Evolutionary conservation across 164 flowering plant genomes (phyloP), one percentile per base, ranked within the genome.

Genomic region (Protea cynaroides): DNA sequence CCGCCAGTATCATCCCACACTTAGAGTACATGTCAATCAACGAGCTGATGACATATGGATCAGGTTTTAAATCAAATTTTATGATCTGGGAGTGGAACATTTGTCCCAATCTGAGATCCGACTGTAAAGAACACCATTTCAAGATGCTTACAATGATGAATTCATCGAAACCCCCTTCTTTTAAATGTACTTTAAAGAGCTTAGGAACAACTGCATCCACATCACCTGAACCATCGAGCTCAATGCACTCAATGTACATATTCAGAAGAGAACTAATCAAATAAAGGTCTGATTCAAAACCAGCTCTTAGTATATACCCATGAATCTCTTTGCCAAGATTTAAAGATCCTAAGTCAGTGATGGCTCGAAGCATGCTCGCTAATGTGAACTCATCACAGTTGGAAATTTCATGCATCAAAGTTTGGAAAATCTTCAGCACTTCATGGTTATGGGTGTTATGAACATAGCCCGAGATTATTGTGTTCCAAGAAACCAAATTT

Each of bases 401-500:
- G 6, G 55, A 54, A 58, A 36, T 59, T 24, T 67, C 70, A 40
- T 64, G 38, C 61, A 64, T 55, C 66, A 75, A 34, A 38, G 61
- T 64, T 61, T 38, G 74, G 51, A 75, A 78, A 25, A 62, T 40
- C 38, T 61, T 61, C 34, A 78, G 37, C 37, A 76, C 72, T 65
- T 75, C 74, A 59, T 50, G 29, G 59, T 64, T 25, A 21, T 24
- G 43, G 22, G 25, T 57, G 56, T 69, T 77, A 51, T 58, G 44
- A 51, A 69, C 75, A 72, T 59, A 66, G 1, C 78, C 80, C 34
- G 62, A 43, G 50, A 74, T 70, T 13, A 67, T 47, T 10, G 76
- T 70, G 36, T 78, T 78, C 74, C 78, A 74, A 29, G 81, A 78
- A 57, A 78, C 78, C 71, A 78, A 50, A 49, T 75, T 19, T 56